Base-by-base conservation (phyloP, 805 yeast genomes). In the Saccharomyces kudriavzevii region DNA sequence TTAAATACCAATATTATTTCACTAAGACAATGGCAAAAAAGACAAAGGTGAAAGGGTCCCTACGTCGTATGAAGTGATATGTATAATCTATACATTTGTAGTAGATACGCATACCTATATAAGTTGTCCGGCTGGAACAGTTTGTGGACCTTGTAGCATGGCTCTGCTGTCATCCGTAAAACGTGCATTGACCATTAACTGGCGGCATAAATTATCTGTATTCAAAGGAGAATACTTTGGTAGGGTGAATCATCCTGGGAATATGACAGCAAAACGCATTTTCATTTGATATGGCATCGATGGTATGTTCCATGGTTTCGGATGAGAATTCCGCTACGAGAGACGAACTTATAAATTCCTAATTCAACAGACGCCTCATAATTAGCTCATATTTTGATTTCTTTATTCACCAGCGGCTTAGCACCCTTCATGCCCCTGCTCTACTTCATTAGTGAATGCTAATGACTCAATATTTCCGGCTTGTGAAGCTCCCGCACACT, bases 141-240 rank as follows among this genome's bases (percentile, higher is more conserved):
- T 72, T 56, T 84, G 82, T 20, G 90, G 87, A 64, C 89, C 96
- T 27, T 74, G 67, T 40, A 91, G 78, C 40, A 91, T 90, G 30
- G 84, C 28, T 13, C 17, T 96, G 6, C 97, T 97, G 49, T 76
- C 71, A 63, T 89, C 96, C 13, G 92, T 83, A 73, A 97, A 90
- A 70, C 87, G 88, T 10, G 96, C 97, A 76, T 89, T 90, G 45
- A 82, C 70, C 68, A 90, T 85, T 67, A 91, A 76, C 72, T 91
- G 97, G 43, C 71, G 65, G 75, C 97, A 91, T 67, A 91, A 77
- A 1, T 94, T 90, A 65, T 90, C 96, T 57, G 91, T 89, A 67
- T 91, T 97, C 50, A 90, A 77, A 51, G 89, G 96, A 5, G 89
- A 82, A 68, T 88, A 90, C 64, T 84, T 80, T 27, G 97, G 96